phyloP scores from a whole-genome alignment of 2,329 filamentous ascomycete genomes.

The Aureobasidium vineae region DNA sequence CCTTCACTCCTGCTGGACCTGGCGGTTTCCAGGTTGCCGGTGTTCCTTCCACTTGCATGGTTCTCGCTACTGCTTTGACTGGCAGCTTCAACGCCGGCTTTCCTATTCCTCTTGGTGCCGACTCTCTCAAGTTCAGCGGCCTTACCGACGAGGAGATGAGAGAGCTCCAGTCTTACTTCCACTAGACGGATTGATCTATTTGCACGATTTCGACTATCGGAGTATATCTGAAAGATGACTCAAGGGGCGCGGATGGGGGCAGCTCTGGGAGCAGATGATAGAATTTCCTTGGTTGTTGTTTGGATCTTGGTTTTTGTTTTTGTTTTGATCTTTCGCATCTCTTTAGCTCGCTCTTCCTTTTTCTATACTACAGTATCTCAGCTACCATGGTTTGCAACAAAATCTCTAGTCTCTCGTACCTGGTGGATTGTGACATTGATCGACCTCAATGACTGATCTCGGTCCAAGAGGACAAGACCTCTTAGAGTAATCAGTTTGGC shows the following conservation, averaged over 20 bases:
- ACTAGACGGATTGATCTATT: background rate
- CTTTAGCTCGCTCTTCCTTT: background rate
- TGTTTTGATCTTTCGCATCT: background rate
- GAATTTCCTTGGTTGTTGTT: background rate
- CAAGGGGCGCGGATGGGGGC: background rate
- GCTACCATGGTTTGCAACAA: conserved; percentile 4
- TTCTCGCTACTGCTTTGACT: conserved; percentile 25
- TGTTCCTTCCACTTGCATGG: conserved; percentile 28
- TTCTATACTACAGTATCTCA: background rate
- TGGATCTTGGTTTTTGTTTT: background rate
- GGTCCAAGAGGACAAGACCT: too few species aligned
- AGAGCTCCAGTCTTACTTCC: conserved; percentile 26
- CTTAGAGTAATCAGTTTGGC: too few species aligned
- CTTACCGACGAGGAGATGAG: conserved; percentile 19
- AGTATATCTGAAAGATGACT: background rate
- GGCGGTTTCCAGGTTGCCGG: conserved; percentile 25
- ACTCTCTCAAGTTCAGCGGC: conserved; percentile 27
- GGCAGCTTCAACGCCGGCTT: conserved; percentile 28
- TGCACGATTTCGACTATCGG: background rate
- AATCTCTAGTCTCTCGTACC: background rate
- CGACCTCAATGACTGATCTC: too few species aligned
- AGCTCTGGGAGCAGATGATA: background rate
- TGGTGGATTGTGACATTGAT: background rate
- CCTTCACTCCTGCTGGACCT: conserved; percentile 1
- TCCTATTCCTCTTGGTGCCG: conserved; percentile 25